Evolutionary conservation across 2,329 filamentous ascomycete genomes (phyloP), one percentile per base, ranked within the genome.

Genomic region (Helminthosporium solani): DNA sequence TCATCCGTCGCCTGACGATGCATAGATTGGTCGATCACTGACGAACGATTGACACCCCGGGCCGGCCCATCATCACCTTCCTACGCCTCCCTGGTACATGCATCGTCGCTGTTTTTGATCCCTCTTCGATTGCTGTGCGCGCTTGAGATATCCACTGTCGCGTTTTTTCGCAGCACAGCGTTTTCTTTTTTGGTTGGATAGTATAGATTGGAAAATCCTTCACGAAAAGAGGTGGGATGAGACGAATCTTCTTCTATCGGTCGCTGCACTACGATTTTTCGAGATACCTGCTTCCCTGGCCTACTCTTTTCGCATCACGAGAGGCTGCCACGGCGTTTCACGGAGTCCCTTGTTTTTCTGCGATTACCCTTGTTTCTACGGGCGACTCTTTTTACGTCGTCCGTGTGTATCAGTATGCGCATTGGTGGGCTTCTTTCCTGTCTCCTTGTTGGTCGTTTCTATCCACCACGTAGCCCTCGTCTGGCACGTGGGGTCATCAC

Each of bases 1-100:
- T 52, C 73, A 75, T 48, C 66, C 74, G 21, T 78, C 76, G 2
- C 75, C 75, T 3, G 75, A 77, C 28, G 76, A 78, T 40, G 67
- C 63, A 38, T 73, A 60, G 64, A 43, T 39, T 19, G 41, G 56
- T 51, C 51, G 54, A 67, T 59, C 57, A 53, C 27, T 44, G 46
- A 39, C n/a, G n/a, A 52, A 39, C 27, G 60, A 67, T 60, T 47
- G 49, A 47, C 58, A 54, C 38, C 15, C 27, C 38, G 47, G 44
- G 14, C 14, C 28, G 28, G 28, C 28, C 28, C 14, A n/a, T 49
- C 40, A 37, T 39, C 15, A 15, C 42, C 38, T 33, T 47, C 40
- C 36, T 45, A 36, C 41, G 50, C 40, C 53, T 50, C 25, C n/a
- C n/a, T n/a, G n/a, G n/a, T n/a, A n/a, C n/a, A n/a, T n/a, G n/a